Percentiles rank a stretch among this genome's conserved stretches.
Conservation (phyloP, 495 filamentous ascomycete species). For the Aspergillus carlsbadensis region DNA sequence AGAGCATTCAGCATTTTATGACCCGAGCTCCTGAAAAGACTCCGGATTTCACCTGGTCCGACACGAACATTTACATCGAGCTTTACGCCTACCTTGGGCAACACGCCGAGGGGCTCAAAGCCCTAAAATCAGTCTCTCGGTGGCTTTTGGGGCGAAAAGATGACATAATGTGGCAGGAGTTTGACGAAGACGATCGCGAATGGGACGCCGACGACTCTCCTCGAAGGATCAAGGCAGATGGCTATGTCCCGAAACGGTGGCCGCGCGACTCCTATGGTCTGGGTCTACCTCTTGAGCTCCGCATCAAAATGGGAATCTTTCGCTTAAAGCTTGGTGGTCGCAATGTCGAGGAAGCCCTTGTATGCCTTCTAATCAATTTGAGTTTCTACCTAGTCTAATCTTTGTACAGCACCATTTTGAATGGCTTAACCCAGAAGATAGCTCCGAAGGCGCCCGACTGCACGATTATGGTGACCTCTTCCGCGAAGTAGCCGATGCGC, state of each 20-base stretch:
- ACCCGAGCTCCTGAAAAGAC: conserved; percentile 45
- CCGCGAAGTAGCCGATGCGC: conserved; percentile 64
- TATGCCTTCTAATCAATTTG: conserved; percentile 41
- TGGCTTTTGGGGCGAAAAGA: conserved; percentile 77
- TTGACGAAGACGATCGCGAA: conserved; percentile 79
- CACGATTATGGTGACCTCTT: conserved; percentile 73
- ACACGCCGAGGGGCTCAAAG: conserved; percentile 61
- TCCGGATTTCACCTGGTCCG: conserved; percentile 71
- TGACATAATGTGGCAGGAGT: conserved; percentile 80
- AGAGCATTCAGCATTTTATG: conserved; percentile 56
- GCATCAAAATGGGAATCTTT: conserved; percentile 83
- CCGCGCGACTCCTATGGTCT: conserved; percentile 64
- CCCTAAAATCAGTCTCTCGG: conserved; percentile 68
- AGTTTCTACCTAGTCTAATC: too few species aligned
- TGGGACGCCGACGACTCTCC: conserved; percentile 78
- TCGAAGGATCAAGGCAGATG: conserved; percentile 56
- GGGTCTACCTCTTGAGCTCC: conserved; percentile 76
- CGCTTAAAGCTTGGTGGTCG: conserved; percentile 61
- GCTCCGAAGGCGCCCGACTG: conserved; percentile 47
- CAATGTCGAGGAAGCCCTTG: conserved; percentile 72
- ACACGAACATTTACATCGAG: conserved; percentile 81
- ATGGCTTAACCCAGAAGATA: conserved; percentile 60
- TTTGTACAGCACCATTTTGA: conserved; percentile 54
- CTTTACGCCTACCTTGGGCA: conserved; percentile 63
- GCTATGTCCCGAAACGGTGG: conserved; percentile 55